phyloP scores from a whole-genome alignment of 2,329 filamentous ascomycete species.

The Xylaria sp. region DNA sequence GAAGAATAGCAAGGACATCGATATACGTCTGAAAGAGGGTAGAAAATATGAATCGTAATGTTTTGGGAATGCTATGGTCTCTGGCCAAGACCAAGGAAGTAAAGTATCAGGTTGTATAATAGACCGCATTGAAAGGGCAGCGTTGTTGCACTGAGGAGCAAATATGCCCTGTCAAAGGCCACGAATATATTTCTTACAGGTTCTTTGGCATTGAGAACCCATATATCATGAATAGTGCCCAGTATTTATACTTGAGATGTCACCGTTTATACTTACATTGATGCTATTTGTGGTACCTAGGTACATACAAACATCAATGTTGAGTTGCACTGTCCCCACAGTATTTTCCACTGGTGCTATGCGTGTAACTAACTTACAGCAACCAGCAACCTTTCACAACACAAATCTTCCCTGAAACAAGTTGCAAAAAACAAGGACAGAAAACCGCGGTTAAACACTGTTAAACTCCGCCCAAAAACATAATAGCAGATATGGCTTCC shows the following conservation, averaged over 20 bases:
- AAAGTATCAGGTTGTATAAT: conserved; percentile 40
- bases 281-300: not conserved
- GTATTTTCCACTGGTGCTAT: not conserved
- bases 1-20: conserved; percentile 20
- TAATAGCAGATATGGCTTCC: conserved; percentile 48
- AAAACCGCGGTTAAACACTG: conserved; percentile 6
- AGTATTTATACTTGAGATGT: not conserved
- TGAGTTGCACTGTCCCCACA: not conserved
- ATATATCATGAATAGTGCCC: not conserved
- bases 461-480: not conserved
- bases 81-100: conserved; percentile 2
- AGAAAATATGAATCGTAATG: conserved; percentile 9
- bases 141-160: conserved; percentile 20
- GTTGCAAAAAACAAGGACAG: not conserved
- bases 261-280: not conserved
- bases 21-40: not conserved
- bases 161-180: conserved; percentile 11
- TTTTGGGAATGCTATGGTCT: not conserved
- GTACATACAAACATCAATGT: not conserved
- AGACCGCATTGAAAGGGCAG: conserved; percentile 32
- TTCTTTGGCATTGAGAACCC: not conserved
- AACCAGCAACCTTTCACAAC: not conserved
- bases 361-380: too few relatives aligned
- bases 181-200: conserved; percentile 5
- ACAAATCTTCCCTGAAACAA: not conserved